A percentile compares a stretch with the other conserved stretches of the same genome.
These are phyloP conservation scores for Termitomyces titanicus DNA, from an alignment of 768 basidiomycete genomes.

Conservation along the genomic window DNA sequence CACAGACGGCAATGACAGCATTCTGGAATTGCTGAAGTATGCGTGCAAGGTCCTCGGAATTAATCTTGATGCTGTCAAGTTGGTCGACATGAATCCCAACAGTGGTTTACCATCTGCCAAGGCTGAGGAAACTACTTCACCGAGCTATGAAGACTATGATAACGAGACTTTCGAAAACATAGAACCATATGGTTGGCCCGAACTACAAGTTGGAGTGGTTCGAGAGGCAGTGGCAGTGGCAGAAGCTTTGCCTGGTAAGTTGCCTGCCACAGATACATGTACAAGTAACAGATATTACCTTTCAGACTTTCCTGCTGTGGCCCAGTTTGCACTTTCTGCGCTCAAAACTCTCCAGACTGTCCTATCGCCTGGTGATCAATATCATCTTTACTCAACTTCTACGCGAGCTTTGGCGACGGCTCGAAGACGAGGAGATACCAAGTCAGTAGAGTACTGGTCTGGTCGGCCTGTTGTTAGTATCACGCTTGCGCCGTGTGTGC, in stretches of 20 bases:
- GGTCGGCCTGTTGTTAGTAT: constrained; percentile 77
- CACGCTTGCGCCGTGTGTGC: constrained; percentile 67
- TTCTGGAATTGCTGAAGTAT: constrained; percentile 71
- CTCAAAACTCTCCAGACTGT: constrained; percentile 69
- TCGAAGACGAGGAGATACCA: constrained; percentile 70
- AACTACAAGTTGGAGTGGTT: constrained; percentile 90
- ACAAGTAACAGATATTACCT: constrained; percentile 4
- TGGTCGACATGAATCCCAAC: constrained; percentile 31
- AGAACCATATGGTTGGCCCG: constrained; percentile 86
- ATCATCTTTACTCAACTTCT: constrained; percentile 70
- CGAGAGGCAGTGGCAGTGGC: constrained; percentile 90
- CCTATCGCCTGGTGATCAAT: constrained; percentile 75
- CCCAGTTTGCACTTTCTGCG: constrained; percentile 87
- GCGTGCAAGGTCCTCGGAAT: constrained; percentile 81
- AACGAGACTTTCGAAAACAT: constrained; percentile 38
- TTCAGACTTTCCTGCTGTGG: constrained; percentile 79
- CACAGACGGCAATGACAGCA: constrained; percentile 74
- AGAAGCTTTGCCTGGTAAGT: constrained; percentile 83
- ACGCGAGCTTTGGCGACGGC: constrained; percentile 70
- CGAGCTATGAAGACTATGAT: constrained; percentile 24
- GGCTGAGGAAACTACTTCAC: background rate
- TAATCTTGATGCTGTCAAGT: constrained; percentile 66
- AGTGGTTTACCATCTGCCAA: background rate
- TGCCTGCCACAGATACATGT: background rate
- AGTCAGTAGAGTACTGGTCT: constrained; percentile 83